phyloP scores from a whole-genome alignment of 331 rosid genomes.

The Quercus lobata region DNA sequence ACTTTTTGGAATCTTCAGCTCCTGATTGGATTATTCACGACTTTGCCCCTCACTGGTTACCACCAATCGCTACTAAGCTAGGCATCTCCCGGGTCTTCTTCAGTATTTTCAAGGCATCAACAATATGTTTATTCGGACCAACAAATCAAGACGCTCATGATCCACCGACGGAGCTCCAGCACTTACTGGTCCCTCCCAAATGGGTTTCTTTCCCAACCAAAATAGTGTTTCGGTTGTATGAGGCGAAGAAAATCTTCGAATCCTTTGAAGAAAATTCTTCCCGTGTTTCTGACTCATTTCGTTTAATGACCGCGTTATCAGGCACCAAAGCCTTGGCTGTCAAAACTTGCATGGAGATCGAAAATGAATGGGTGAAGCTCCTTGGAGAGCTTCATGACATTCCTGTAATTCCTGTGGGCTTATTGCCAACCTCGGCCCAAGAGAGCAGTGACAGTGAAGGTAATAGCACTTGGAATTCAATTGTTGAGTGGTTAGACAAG shows the following conservation, averaged over 20 bases:
- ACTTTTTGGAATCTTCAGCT: background rate
- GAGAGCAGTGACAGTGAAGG: background rate
- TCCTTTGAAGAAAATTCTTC: background rate
- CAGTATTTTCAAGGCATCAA: background rate
- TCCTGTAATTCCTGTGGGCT: slow-evolving; percentile 16
- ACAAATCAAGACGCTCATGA: background rate
- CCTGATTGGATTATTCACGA: slow-evolving; percentile 3
- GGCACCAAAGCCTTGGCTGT: background rate
- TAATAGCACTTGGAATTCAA: background rate
- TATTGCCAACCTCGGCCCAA: slow-evolving; percentile 3
- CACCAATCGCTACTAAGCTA: background rate
- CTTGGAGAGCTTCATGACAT: background rate
- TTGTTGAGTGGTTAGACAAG: slow-evolving; percentile 18
- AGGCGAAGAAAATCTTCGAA: background rate
- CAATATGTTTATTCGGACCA: background rate
- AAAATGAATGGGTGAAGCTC: background rate
- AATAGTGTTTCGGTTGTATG: background rate
- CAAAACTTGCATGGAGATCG: background rate
- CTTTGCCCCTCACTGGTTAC: background rate
- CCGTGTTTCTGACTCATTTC: background rate
- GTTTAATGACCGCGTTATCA: background rate
- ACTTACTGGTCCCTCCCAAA: background rate
- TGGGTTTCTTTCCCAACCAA: background rate
- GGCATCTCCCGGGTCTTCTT: background rate
- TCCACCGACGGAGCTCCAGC: background rate